Evolutionary conservation across 2,329 filamentous ascomycete genomes (phyloP).

Genomic region (Teratosphaeria nubilosa): DNA sequence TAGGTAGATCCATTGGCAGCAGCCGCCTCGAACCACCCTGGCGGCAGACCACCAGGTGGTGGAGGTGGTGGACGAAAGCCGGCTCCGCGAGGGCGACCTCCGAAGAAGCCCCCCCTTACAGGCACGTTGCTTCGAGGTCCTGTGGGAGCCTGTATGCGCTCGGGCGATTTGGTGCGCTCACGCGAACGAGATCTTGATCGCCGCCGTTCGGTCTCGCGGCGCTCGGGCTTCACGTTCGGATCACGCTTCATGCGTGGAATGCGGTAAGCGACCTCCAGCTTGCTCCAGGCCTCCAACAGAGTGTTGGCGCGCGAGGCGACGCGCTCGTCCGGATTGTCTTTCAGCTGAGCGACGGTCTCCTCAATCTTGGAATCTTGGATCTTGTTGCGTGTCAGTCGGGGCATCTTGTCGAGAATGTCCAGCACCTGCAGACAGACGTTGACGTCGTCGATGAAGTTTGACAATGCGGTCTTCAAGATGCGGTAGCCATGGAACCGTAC

Average conservation of each 20-base stretch:
- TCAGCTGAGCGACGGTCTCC: slow-evolving; percentile 60
- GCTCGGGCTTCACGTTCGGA: slow-evolving; percentile 56
- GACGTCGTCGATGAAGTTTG: slow-evolving; percentile 76
- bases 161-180: slow-evolving; percentile 36
- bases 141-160: slow-evolving; percentile 38
- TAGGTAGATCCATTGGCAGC: slow-evolving; percentile 65
- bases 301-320: slow-evolving; percentile 61
- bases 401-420: slow-evolving; percentile 79
- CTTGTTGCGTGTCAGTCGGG: slow-evolving; percentile 89
- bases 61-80: slow-evolving; percentile 39
- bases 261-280: slow-evolving; percentile 79
- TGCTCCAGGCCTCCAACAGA: slow-evolving; percentile 77
- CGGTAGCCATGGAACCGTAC: slow-evolving; percentile 96
- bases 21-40: slow-evolving; percentile 76
- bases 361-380: slow-evolving; percentile 96
- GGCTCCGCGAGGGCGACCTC: slow-evolving; percentile 34
- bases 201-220: slow-evolving; percentile 43
- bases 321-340: slow-evolving; percentile 53
- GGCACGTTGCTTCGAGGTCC: slow-evolving; percentile 44
- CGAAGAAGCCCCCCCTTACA: slow-evolving; percentile 50
- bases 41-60: slow-evolving; percentile 49
- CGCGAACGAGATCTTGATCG: slow-evolving; percentile 36
- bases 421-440: slow-evolving; percentile 85
- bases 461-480: slow-evolving; percentile 79
- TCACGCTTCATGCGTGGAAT: slow-evolving; percentile 86